Base-by-base conservation (phyloP, 257 asterid species). In the Eustoma russellianum region DNA sequence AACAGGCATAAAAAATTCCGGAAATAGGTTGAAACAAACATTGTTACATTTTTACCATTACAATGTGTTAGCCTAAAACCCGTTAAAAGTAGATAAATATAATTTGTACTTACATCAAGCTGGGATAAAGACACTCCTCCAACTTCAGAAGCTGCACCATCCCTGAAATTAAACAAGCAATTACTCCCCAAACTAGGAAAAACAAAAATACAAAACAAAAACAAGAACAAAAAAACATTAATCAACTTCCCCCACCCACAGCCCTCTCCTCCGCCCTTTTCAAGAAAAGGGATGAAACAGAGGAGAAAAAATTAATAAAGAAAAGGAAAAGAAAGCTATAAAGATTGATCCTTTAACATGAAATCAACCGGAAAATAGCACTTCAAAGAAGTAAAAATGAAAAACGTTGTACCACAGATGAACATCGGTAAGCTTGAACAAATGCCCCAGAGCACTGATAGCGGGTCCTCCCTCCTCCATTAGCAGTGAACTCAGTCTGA, bases 391-490 rank as follows among this genome's bases (percentile, higher is more conserved):
- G 17, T n/a, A n/a, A n/a, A n/a, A n/a, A n/a, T n/a, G n/a, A 24
- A 5, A 12, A 18, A 24, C 47, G 43, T 66, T 74, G 62, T 10
- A 91, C 96, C 87, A 74, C 28, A 87, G 77, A 61, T 79, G 72
- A 53, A 82, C 87, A 73, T 84, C 80, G 2, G 94, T 80, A 66
- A 86, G 81, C 48, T 82, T 84, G 62, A 87, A 84, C 13, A 84
- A 64, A 58, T 85, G 61, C 15, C 88, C 96, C 12, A 91, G 94
- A 70, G 79, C 83, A 71, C 33, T 66, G 52, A 68, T 79, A 13
- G 85, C 83, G 40, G 43, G 53, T 17, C 35, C 50, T 12, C 46
- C n/a, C 46, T 56, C 69, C 50, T 35, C 58, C n/a, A 15, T 24
- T 56, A 30, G 3, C 30, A 24, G 30, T 24, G 30, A 24, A 4